phyloP scores from a whole-genome alignment of 2,329 filamentous ascomycete genomes.

The Thermochaetoides dissita region DNA sequence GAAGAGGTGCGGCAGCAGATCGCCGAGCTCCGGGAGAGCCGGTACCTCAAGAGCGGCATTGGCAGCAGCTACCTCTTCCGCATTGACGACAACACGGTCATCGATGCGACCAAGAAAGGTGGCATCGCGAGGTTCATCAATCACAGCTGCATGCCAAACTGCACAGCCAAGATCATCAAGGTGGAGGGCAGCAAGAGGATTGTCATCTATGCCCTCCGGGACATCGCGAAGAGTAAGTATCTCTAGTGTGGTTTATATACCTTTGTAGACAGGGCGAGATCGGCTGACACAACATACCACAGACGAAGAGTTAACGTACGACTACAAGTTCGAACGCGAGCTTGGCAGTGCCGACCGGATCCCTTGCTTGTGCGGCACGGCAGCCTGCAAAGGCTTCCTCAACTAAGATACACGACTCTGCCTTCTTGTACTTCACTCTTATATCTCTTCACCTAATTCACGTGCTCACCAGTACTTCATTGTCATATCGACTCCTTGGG shows the following conservation, averaged over 20 bases:
- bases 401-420: constrained; percentile 44
- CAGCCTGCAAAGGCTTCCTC: constrained; percentile 96
- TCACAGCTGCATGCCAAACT: constrained; percentile 95
- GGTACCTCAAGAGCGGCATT: constrained; percentile 90
- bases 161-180: constrained; percentile 98
- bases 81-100: constrained; percentile 93
- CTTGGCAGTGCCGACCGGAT: constrained; percentile 90
- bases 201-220: constrained; percentile 93
- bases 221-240: constrained; percentile 81
- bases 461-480: no score
- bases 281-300: constrained; percentile 12
- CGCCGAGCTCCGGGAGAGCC: constrained; percentile 84
- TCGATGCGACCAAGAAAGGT: constrained; percentile 96
- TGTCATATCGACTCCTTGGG: no score
- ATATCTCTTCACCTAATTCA: constrained; percentile 3
- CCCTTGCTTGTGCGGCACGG: constrained; percentile 89
- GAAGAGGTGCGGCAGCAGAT: constrained; percentile 96
- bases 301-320: constrained; percentile 99
- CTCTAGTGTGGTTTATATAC: background rate
- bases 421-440: background rate
- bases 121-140: constrained; percentile 98
- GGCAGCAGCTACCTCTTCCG: constrained; percentile 96
- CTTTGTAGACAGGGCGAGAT: background rate
- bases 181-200: constrained; percentile 96
- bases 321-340: constrained; percentile 99